Base-by-base conservation (phyloP, 2,329 filamentous ascomycete genomes). In the Fusarium vanettenii region DNA sequence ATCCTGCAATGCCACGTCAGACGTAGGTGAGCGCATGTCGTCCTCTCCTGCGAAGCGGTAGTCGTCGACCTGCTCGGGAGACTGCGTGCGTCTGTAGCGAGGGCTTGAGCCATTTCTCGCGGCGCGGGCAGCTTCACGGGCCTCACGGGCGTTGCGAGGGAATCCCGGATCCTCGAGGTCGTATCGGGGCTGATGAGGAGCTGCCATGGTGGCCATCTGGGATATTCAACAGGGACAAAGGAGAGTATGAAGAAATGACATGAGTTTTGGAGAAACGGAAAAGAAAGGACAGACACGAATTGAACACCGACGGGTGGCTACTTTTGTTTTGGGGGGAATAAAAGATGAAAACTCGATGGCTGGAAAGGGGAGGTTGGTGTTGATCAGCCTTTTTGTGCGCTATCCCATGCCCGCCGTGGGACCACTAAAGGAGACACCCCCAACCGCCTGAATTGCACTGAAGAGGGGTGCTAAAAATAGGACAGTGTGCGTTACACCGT, bases 1-100 rank as follows among this genome's bases (percentile, higher is more conserved):
- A 45, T 79, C 77, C 60, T 79, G 77, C 72, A 79, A 66, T 16
- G 76, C 78, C 71, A 79, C 72, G 70, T 79, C 78, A 63, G 78
- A 79, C 20, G 67, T 78, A 20, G 77, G 78, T 14, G 77, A 76
- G 60, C 74, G 78, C 63, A 77, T 67, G 31, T 77, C 78, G 45
- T 79, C 78, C 50, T 71, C 68, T 11, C 71, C 74, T 52, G 69
- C 74, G 60, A 75, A 73, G 59, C 69, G 74, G 33, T 76, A 78
- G 10, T 79, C 78, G 56, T 79, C 78, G 31, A 73, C 57, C 6
- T 72, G 70, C 18, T 77, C 76, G 25, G 78, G 78, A 6, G 78
- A 79, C 56, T 77, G 78, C 11, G 71, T 66, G 31, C 78, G 76
- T 45, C 78, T 67, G 70, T 78, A 79, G 64, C 78, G 73, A 35